Evolutionary conservation across 2,329 filamentous ascomycete genomes (phyloP).

Genomic region (Stemphylium vesicarium): DNA sequence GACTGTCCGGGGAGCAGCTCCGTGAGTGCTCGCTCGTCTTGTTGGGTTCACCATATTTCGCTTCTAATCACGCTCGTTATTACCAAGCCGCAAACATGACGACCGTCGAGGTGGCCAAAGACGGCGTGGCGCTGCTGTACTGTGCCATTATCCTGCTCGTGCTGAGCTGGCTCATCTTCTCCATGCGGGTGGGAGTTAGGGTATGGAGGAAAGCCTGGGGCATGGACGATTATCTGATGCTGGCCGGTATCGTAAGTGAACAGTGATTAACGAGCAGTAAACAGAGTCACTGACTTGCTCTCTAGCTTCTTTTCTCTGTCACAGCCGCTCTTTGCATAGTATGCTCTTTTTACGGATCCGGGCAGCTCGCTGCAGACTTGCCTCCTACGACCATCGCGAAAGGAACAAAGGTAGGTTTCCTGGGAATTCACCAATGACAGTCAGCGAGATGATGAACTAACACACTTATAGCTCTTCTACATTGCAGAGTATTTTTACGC

Average conservation of each 20-base stretch:
- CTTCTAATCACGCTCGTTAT: neutral
- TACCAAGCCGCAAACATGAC: slow-evolving; percentile 11
- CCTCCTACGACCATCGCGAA: slow-evolving; percentile 17
- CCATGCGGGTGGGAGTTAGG: slow-evolving; percentile 25
- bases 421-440: neutral
- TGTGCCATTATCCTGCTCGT: slow-evolving; percentile 24
- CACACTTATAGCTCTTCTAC: slow-evolving; percentile 18
- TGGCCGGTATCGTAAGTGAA: slow-evolving; percentile 22
- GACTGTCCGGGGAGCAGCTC: neutral
- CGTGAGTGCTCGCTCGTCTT: neutral
- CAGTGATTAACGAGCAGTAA: neutral
- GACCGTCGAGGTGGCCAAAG: slow-evolving; percentile 22
- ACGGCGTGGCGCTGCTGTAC: slow-evolving; percentile 26
- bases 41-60: neutral
- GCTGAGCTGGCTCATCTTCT: slow-evolving; percentile 26
- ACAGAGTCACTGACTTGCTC: neutral
- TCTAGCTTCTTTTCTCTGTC: slow-evolving; percentile 22
- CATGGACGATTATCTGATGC: slow-evolving; percentile 26
- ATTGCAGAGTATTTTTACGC: slow-evolving; percentile 32
- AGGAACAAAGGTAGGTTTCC: slow-evolving; percentile 20
- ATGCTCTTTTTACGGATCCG: slow-evolving; percentile 26
- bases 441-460: neutral
- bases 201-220: slow-evolving; percentile 23
- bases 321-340: slow-evolving; percentile 30
- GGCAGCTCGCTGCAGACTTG: slow-evolving; percentile 18